Percentiles rank a stretch among this genome's conserved stretches.
phyloP scores from a whole-genome alignment of 2,329 filamentous ascomycete species.

The Leptodontidium sp. region DNA sequence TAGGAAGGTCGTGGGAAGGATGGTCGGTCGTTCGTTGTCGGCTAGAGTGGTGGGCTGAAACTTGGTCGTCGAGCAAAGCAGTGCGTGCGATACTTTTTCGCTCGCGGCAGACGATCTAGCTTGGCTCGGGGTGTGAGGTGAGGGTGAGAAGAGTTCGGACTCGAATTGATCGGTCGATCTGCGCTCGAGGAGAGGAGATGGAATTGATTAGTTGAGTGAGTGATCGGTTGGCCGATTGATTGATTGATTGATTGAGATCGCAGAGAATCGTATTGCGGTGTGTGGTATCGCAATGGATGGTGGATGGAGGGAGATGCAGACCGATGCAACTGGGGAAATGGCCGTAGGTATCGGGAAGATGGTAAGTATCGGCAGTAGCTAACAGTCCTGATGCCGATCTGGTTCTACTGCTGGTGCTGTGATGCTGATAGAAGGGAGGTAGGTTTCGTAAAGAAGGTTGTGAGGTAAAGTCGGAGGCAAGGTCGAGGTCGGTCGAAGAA shows the following conservation, averaged over 20 bases:
- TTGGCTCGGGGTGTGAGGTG: not conserved
- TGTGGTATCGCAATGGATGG: not conserved
- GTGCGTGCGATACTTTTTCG: slow-evolving; percentile 18
- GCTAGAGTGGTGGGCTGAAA: slow-evolving; percentile 12
- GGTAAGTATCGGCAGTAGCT: slow-evolving; percentile 14
- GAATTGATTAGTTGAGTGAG: not conserved
- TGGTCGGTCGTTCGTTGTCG: slow-evolving; percentile 7
- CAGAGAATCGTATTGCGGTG: not conserved
- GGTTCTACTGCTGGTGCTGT: not conserved
- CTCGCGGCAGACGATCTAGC: not conserved
- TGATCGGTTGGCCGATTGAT: slow-evolving; percentile 1
- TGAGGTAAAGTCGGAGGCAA: not conserved
- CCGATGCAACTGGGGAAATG: slow-evolving; percentile 3
- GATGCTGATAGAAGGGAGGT: not conserved
- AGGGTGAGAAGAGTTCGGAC: not conserved
- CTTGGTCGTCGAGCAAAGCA: slow-evolving; percentile 10
- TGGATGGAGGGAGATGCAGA: not conserved
- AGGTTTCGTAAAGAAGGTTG: not conserved
- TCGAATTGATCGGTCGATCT: slow-evolving; percentile 9
- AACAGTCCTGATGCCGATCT: slow-evolving; percentile 6
- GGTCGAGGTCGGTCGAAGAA: not conserved
- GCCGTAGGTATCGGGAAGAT: slow-evolving; percentile 1
- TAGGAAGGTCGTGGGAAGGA: not conserved
- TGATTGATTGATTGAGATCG: slow-evolving; percentile 3
- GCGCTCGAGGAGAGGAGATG: not conserved